Conservation (phyloP, 1,284 basidiomycete species). For the Cryptococcus floricola region DNA sequence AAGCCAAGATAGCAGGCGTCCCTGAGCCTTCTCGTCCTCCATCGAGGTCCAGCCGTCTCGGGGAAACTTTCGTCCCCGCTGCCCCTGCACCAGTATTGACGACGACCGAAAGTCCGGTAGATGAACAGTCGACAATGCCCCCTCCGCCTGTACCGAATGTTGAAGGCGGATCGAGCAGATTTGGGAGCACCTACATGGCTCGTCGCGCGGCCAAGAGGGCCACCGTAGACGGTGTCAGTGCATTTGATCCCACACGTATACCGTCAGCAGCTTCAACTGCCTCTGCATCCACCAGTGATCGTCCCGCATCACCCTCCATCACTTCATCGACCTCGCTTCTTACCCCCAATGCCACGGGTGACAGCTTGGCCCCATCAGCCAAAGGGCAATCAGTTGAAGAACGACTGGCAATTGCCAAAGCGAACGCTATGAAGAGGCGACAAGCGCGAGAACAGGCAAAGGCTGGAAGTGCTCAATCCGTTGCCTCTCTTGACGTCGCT, state of each 20-base stretch:
- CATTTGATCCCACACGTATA: constrained; percentile 10
- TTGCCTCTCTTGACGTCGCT: constrained; percentile 1
- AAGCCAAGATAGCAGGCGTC: constrained; percentile 37
- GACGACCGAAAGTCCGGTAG: no score
- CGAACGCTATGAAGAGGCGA: constrained; percentile 39
- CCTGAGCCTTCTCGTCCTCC: not conserved
- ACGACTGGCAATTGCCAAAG: constrained; percentile 39
- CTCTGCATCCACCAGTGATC: constrained; percentile 4
- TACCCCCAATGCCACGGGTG: constrained; percentile 31
- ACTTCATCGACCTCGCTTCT: constrained; percentile 20
- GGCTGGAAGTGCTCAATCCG: constrained; percentile 5
- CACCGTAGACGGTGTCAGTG: constrained; percentile 15
- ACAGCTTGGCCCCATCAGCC: constrained; percentile 14
- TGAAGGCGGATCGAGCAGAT: constrained; percentile 4
- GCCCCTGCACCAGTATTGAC: no score
- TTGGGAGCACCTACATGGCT: constrained; percentile 19
- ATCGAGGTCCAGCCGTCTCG: not conserved
- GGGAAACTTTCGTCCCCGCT: not conserved
- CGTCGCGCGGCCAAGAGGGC: constrained; percentile 15
- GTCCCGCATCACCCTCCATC: constrained; percentile 21
- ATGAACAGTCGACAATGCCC: not conserved
- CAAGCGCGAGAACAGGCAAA: constrained; percentile 38
- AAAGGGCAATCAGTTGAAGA: constrained; percentile 31
- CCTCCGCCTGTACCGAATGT: not conserved
- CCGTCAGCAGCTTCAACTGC: constrained; percentile 9